These are phyloP conservation scores for Coemansia umbellata DNA, from an alignment of 192 early-diverging fungal species.

Conservation along the genomic window DNA sequence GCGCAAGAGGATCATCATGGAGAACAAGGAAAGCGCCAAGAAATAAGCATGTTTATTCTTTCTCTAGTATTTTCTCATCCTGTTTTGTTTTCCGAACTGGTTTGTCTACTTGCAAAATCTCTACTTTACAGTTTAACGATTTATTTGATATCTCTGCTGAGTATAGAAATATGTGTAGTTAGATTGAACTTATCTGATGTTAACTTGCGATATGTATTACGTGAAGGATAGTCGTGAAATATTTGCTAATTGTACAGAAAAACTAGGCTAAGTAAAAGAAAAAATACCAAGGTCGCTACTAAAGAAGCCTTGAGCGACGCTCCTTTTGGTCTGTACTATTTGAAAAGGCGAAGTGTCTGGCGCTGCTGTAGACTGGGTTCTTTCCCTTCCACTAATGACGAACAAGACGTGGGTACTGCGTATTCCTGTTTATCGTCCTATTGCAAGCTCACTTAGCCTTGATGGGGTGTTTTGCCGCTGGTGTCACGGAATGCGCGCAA, in stretches of 20 bases:
- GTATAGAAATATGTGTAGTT: background rate
- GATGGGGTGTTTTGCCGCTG: too few relatives aligned
- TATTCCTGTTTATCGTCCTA: too few relatives aligned
- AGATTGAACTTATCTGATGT: background rate
- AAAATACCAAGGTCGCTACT: too few relatives aligned
- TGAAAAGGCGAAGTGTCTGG: too few relatives aligned
- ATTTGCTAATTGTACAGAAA: background rate
- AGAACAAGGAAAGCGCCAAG: constrained; percentile 52
- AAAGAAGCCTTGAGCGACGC: too few relatives aligned
- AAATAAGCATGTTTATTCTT: constrained; percentile 21
- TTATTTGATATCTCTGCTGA: too few relatives aligned
- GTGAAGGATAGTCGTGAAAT: background rate
- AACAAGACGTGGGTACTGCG: too few relatives aligned
- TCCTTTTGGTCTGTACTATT: too few relatives aligned
- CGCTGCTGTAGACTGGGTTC: too few relatives aligned
- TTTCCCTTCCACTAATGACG: too few relatives aligned
- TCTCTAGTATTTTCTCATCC: background rate
- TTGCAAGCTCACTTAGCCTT: too few relatives aligned
- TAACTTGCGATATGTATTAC: background rate
- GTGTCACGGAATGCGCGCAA: background rate
- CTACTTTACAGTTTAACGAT: background rate
- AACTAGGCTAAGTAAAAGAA: background rate
- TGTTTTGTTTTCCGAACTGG: constrained; percentile 11
- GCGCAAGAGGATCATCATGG: constrained; percentile 33
- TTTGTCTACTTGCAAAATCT: constrained; percentile 4